phyloP scores from a whole-genome alignment of 306 rosid species.

The Astragalus membranaceus region DNA sequence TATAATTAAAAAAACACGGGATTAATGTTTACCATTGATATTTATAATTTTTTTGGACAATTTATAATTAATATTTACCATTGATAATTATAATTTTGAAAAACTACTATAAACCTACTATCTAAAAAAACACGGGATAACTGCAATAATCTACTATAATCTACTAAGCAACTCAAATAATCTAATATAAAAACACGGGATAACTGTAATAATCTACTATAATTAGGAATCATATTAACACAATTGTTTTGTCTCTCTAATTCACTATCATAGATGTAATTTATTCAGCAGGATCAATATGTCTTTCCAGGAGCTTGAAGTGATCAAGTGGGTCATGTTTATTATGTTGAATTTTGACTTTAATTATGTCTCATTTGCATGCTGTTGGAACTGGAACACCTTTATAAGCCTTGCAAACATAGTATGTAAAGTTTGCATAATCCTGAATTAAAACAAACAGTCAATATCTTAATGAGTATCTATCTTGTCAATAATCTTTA shows the following conservation, averaged over 20 bases:
- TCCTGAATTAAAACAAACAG: conserved; percentile 30
- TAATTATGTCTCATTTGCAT: not conserved
- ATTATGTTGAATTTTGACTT: not conserved
- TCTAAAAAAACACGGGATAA: too few relatives aligned
- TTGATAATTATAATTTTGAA: too few relatives aligned
- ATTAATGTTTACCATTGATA: too few relatives aligned
- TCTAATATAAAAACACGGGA: too few relatives aligned
- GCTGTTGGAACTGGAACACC: conserved; percentile 17
- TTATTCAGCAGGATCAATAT: not conserved
- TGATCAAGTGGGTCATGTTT: not conserved
- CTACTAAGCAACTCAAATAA: too few relatives aligned
- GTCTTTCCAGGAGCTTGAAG: not conserved
- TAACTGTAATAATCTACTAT: too few relatives aligned
- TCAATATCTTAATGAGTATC: not conserved
- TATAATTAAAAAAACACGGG: too few relatives aligned
- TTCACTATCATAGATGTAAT: not conserved
- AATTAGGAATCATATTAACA: not conserved
- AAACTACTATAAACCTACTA: too few relatives aligned
- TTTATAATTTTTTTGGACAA: too few relatives aligned
- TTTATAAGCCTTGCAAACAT: conserved; percentile 39
- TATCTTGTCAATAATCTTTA: not conserved
- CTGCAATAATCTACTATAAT: too few relatives aligned
- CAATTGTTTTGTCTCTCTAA: not conserved
- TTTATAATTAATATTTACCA: too few relatives aligned
- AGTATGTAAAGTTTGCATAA: conserved; percentile 23